These are phyloP conservation scores for Hyaloscypha finlandica DNA, from an alignment of 495 filamentous ascomycete species.

Conservation along the genomic window DNA sequence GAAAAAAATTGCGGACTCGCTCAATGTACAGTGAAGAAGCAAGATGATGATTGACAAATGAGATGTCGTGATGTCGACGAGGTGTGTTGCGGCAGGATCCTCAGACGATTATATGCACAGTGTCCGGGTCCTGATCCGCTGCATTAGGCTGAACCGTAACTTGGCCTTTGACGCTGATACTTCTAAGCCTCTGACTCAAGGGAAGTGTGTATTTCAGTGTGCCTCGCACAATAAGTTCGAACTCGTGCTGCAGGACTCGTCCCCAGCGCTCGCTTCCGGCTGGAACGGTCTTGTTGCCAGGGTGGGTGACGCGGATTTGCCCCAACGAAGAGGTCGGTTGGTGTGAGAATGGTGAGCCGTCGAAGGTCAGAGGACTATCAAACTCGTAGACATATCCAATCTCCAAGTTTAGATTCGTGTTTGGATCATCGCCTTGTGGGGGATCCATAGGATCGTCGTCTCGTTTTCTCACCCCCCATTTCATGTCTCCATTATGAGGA, in stretches of 20 bases:
- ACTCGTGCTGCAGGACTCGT: conserved; percentile 83
- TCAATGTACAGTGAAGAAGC: conserved; percentile 30
- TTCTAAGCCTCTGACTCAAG: conserved; percentile 67
- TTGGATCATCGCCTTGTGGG: conserved; percentile 55
- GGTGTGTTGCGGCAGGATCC: conserved; percentile 4
- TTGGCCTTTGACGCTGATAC: conserved; percentile 50
- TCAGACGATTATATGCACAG: conserved; percentile 23
- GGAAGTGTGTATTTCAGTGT: conserved; percentile 88
- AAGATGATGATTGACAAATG: conserved; percentile 25
- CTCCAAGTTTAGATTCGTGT: conserved; percentile 78
- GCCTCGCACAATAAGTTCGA: conserved; percentile 87
- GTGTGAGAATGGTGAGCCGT: conserved; percentile 79
- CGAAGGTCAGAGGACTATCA: conserved; percentile 84
- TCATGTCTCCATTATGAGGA: conserved; percentile 33
- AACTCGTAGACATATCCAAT: conserved; percentile 85
- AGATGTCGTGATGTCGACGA: conserved; percentile 20
- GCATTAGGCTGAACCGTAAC: conserved; percentile 47
- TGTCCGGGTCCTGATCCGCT: conserved; percentile 36
- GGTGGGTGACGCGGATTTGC: conserved; percentile 75
- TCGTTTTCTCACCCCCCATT: conserved; percentile 39
- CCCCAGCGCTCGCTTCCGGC: conserved; percentile 92
- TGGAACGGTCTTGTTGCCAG: conserved; percentile 86
- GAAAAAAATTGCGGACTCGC: conserved; percentile 12
- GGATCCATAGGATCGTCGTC: conserved; percentile 73
- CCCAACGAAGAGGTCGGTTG: conserved; percentile 68